A percentile compares a stretch with the other conserved stretches of the same genome.
Conservation (phyloP, 768 basidiomycete genomes). For the Crepidotus variabilis region DNA sequence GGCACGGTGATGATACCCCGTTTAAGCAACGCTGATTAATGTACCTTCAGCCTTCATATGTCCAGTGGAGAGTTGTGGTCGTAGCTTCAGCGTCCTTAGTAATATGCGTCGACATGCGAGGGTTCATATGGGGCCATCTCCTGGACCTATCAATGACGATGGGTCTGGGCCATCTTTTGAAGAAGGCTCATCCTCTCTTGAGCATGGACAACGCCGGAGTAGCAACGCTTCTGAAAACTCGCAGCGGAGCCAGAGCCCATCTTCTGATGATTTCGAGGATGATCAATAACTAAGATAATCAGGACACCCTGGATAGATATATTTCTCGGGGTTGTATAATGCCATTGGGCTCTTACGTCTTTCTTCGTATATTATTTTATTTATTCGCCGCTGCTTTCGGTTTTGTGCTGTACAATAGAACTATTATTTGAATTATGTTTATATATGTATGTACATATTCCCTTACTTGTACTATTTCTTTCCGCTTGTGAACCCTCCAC, state of each 20-base stretch:
- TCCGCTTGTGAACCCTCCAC: too few species aligned
- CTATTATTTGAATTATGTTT: too few species aligned
- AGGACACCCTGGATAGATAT: not conserved
- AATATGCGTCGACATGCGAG: constrained; percentile 88
- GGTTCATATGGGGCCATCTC: constrained; percentile 44
- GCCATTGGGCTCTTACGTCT: not conserved
- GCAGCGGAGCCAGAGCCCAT: not conserved
- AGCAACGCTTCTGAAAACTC: not conserved
- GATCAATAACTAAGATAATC: not conserved
- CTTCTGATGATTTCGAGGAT: not conserved
- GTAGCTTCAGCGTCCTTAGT: constrained; percentile 82
- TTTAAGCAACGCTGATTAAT: constrained; percentile 9
- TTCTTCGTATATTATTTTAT: not conserved
- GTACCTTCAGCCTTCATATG: constrained; percentile 62
- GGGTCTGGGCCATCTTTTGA: constrained; percentile 15
- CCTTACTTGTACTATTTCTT: too few species aligned
- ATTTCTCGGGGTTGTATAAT: not conserved
- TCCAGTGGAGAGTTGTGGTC: constrained; percentile 70
- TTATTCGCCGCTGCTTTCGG: not conserved
- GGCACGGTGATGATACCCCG: constrained; percentile 5
- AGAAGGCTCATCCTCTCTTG: constrained; percentile 13
- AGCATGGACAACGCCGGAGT: not conserved
- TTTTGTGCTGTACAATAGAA: too few species aligned
- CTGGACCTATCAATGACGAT: constrained; percentile 1
- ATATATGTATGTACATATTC: too few species aligned